Evolutionary conservation across 2,329 filamentous ascomycete genomes (phyloP), one percentile per base, ranked within the genome.

Genomic region (Atkinsonella hypoxylon): DNA sequence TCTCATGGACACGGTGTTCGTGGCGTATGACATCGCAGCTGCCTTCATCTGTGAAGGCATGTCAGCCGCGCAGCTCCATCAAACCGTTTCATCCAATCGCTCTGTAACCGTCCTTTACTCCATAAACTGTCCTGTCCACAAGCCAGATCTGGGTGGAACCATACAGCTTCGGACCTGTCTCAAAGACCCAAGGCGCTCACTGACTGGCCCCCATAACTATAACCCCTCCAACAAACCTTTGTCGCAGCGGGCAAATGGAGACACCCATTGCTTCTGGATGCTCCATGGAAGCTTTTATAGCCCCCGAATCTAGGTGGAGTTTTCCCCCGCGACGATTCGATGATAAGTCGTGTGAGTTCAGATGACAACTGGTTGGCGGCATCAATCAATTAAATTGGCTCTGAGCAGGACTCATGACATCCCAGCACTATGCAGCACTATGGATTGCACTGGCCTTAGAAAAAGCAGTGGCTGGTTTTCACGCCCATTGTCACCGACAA

Each of bases 111-210:
- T 46, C 47, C 36, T 45, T 39, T 49, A 49, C 51, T 55, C 49
- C 51, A 50, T 51, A 45, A 34, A 26, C 45, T 48, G 38, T n/a
- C 20, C 20, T 22, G 20, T 51, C 51, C 56, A 57, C 56, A 56
- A 51, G 51, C 49, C 56, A 59, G 57, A 59, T 58, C 56, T 53
- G 30, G 42, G 55, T 57, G 57, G 57, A 53, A 53, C 57, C 48
- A 50, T 36, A 48, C 43, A 40, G 48, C 51, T 52, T 54, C 50
- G 49, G 49, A 51, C 48, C 45, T 51, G 52, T 55, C 53, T 52
- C 50, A 39, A 40, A 50, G 42, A 42, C 40, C 50, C 52, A 38
- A 51, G 50, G 47, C 42, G n/a, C n/a, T n/a, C n/a, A n/a, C n/a
- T n/a, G n/a, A 53, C 47, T 32, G 40, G 50, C 46, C 52, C 50